These are phyloP conservation scores for Microsporum audouinii DNA, from an alignment of 2,329 filamentous ascomycete genomes.

Conservation along the genomic window DNA sequence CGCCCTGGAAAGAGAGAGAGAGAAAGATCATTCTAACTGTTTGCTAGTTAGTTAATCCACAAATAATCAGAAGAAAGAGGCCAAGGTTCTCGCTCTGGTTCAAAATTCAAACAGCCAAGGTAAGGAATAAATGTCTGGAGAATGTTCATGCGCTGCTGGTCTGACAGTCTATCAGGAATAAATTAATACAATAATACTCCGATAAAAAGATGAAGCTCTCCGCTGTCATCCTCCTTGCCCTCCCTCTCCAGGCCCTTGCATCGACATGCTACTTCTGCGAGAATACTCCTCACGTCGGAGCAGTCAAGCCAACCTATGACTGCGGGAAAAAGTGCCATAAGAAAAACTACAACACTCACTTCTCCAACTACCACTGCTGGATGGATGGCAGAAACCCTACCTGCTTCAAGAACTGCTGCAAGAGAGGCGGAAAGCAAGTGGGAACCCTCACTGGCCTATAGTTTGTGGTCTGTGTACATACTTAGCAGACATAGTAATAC, in stretches of 20 bases:
- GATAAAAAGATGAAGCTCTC: constrained; percentile 7
- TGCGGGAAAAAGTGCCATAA: constrained; percentile 10
- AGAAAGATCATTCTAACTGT: background rate
- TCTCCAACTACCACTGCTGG: constrained; percentile 9
- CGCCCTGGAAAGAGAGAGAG: background rate
- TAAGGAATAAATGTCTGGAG: background rate
- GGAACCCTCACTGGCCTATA: background rate
- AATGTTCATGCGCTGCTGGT: background rate
- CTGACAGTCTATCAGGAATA: background rate
- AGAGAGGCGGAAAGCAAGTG: background rate
- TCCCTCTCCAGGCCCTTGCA: constrained; percentile 6
- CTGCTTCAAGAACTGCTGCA: constrained; percentile 10
- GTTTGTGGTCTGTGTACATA: background rate
- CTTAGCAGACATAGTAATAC: background rate
- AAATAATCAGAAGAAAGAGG: background rate
- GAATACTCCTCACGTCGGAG: constrained; percentile 2
- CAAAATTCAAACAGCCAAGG: background rate
- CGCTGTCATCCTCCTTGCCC: constrained; percentile 1
- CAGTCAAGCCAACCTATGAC: constrained; percentile 6
- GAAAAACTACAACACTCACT: constrained; percentile 6
- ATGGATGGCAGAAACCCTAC: constrained; percentile 9
- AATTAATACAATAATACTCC: background rate
- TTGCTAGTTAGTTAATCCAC: background rate
- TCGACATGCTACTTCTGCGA: constrained; percentile 6
- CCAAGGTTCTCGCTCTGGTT: background rate